A percentile compares a stretch with the other conserved stretches of the same genome.
phyloP scores from a whole-genome alignment of 2,329 filamentous ascomycete species.

The Fusarium phyllophilum region DNA sequence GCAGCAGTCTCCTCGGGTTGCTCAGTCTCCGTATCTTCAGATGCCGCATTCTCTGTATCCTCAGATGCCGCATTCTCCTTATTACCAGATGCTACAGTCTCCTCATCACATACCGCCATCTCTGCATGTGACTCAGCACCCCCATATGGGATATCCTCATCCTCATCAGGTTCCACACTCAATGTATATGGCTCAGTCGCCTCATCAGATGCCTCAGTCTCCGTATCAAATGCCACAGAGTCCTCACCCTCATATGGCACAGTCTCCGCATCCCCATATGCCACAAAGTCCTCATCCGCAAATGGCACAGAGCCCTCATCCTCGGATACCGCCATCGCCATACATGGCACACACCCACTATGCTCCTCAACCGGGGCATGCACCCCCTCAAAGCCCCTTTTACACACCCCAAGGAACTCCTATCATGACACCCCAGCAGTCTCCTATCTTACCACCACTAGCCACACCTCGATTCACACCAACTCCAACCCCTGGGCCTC shows the following conservation, averaged over 20 bases:
- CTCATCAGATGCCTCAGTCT: background rate
- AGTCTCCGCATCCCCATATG: background rate
- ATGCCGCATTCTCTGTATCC: background rate
- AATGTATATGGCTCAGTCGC: background rate
- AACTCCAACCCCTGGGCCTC: background rate
- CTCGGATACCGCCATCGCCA: background rate
- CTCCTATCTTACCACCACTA: conserved; percentile 4
- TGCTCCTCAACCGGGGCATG: background rate
- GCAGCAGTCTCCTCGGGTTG: background rate
- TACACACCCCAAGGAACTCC: background rate
- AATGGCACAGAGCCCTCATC: background rate
- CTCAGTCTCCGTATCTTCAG: background rate
- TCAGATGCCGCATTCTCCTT: background rate
- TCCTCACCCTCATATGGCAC: background rate
- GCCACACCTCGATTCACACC: background rate
- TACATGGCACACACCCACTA: background rate
- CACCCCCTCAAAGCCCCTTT: background rate
- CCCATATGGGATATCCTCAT: background rate
- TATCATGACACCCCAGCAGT: background rate
- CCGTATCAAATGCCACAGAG: background rate
- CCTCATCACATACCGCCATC: background rate
- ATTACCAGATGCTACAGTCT: background rate
- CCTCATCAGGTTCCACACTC: background rate
- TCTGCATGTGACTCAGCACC: background rate
- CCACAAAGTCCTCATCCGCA: background rate